Conservation (phyloP, 1,139 yeast species). For the Trichomonascaceae sp. region DNA sequence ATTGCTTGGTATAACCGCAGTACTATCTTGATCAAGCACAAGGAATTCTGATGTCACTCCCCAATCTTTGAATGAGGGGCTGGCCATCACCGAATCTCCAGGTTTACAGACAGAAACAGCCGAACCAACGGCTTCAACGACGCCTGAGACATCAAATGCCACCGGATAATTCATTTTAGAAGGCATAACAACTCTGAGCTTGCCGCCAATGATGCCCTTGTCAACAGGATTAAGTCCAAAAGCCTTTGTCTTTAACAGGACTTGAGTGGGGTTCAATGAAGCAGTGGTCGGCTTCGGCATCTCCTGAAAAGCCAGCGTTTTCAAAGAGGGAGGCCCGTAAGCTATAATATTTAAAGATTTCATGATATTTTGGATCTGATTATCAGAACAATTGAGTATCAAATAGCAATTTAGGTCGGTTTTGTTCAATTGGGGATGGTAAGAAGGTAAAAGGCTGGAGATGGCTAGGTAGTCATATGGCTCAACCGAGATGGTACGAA, state of each 20-base stretch:
- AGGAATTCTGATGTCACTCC: not conserved
- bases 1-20: not conserved
- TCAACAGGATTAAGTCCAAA: conserved; percentile 71
- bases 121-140: conserved; percentile 51
- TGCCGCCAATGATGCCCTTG: conserved; percentile 41
- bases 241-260: conserved; percentile 53
- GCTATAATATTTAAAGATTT: not conserved
- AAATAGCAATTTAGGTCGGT: not conserved
- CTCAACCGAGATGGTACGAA: not conserved
- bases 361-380: not conserved
- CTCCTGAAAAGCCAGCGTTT: conserved; percentile 1
- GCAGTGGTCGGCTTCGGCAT: conserved; percentile 11
- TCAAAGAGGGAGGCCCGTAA: not conserved
- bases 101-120: conserved; percentile 43
- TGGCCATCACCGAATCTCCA: conserved; percentile 47
- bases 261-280: conserved; percentile 32
- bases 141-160: conserved; percentile 46
- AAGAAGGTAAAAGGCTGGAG: not conserved
- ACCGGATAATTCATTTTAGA: conserved; percentile 44
- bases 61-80: not conserved
- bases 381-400: not conserved
- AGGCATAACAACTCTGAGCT: not conserved
- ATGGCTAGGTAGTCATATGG: not conserved
- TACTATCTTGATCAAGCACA: not conserved
- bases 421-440: not conserved